A percentile compares a stretch with the other conserved stretches of the same genome.
phyloP scores from a whole-genome alignment of 148 eudicot species.

The Heliamphora exappendiculata region DNA sequence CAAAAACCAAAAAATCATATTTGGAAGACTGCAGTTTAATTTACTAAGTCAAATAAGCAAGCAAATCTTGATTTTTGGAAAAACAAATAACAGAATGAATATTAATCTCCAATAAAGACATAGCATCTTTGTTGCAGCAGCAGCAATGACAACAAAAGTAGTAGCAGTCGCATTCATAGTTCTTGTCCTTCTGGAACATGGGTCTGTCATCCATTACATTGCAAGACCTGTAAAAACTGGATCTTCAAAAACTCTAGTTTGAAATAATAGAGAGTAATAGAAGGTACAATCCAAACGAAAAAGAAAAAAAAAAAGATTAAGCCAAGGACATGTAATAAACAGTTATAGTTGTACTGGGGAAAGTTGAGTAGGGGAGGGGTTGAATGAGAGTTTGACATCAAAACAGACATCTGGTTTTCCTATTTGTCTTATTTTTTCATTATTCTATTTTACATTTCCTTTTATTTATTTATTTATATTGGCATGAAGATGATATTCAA shows the following conservation, averaged over 20 bases:
- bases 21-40: neutral
- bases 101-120: neutral
- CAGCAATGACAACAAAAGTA: neutral
- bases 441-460: neutral
- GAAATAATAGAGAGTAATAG: too few species aligned
- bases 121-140: neutral
- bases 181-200: slow-evolving; percentile 5
- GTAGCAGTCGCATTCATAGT: neutral
- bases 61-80: neutral
- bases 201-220: neutral
- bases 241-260: neutral
- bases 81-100: neutral
- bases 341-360: neutral
- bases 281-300: too few species aligned
- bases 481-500: neutral
- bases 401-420: neutral
- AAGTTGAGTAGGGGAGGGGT: neutral
- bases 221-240: neutral
- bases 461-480: neutral
- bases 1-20: neutral
- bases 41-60: neutral
- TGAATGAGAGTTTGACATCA: neutral
- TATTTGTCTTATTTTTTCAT: too few species aligned
- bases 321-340: neutral
- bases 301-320: neutral